Conservation (phyloP, 495 filamentous ascomycete genomes). For the Aspergillus coremiiformis region DNA sequence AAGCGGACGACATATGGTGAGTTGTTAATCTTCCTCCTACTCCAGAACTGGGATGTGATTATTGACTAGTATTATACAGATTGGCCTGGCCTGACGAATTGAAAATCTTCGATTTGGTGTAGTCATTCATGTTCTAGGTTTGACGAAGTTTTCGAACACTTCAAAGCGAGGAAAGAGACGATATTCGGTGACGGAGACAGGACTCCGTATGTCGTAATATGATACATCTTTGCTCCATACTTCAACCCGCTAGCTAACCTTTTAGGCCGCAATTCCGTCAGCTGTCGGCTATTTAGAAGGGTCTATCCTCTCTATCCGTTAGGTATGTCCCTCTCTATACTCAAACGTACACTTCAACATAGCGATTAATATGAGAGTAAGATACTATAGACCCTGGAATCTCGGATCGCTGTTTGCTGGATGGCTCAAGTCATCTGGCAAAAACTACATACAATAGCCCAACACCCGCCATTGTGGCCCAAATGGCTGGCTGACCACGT, state of each 20-base stretch:
- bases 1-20: constrained; percentile 58
- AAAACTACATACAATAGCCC: constrained; percentile 52
- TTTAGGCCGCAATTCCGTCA: constrained; percentile 51
- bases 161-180: constrained; percentile 46
- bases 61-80: constrained; percentile 11
- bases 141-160: constrained; percentile 45
- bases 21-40: constrained; percentile 20
- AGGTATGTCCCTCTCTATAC: not conserved
- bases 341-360: not conserved
- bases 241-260: not conserved
- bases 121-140: not conserved
- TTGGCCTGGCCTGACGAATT: constrained; percentile 24
- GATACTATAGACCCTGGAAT: constrained; percentile 56
- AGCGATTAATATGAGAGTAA: constrained; percentile 5
- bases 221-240: constrained; percentile 3
- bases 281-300: too few species aligned
- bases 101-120: not conserved
- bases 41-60: constrained; percentile 5
- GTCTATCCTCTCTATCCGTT: not conserved
- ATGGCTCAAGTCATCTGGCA: constrained; percentile 43
- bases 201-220: constrained; percentile 24
- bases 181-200: constrained; percentile 56
- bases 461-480: constrained; percentile 47
- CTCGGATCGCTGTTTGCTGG: constrained; percentile 52
- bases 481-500: constrained; percentile 54